A percentile compares a stretch with the other conserved stretches of the same genome.
Conservation (phyloP, 83 land plant species). For the Diphasiastrum complanatum region DNA sequence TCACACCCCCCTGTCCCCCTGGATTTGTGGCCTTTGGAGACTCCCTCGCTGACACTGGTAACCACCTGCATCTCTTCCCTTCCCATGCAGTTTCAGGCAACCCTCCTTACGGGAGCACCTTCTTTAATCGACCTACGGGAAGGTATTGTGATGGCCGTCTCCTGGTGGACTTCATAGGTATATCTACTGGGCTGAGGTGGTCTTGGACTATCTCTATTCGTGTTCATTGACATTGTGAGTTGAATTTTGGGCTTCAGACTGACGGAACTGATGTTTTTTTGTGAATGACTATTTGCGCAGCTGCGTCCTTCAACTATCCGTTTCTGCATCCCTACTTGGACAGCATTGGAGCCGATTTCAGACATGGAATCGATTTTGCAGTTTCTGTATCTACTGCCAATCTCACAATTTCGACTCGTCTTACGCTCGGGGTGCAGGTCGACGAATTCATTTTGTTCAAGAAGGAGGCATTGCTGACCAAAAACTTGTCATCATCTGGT, state of each 20-base stretch:
- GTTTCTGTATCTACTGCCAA: conserved; percentile 10
- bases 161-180: conserved; percentile 52
- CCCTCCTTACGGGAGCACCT: conserved; percentile 43
- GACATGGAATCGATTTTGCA: conserved; percentile 15
- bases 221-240: too few species aligned
- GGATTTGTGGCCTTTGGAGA: too few species aligned
- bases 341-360: conserved; percentile 14
- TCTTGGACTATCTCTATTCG: not conserved
- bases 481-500: too few species aligned
- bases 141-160: conserved; percentile 58
- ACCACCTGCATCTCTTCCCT: conserved; percentile 35
- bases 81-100: conserved; percentile 19
- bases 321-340: conserved; percentile 21
- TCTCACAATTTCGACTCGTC: not conserved
- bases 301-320: conserved; percentile 8
- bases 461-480: too few species aligned
- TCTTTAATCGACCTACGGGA: conserved; percentile 43
- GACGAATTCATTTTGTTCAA: conserved; percentile 8
- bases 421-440: conserved; percentile 18
- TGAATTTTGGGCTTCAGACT: too few species aligned
- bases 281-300: conserved; percentile 10
- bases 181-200: not conserved
- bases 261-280: not conserved
- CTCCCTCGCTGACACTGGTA: conserved; percentile 59
- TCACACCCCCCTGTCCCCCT: too few species aligned